Conservation (phyloP, 441 rosid species). For the Dalechampia spathulata region DNA sequence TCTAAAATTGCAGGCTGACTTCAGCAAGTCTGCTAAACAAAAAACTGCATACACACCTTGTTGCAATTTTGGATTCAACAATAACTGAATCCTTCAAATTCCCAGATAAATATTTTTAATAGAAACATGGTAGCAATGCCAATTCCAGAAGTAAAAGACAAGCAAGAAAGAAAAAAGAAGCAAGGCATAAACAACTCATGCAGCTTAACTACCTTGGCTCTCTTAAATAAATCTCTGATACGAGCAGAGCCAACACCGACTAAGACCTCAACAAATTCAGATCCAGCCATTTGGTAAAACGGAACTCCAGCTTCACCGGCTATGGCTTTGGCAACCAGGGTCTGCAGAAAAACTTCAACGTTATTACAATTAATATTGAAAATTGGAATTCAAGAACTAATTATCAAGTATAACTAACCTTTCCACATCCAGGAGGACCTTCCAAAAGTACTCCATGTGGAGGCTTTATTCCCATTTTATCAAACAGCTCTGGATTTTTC, state of each 20-base stretch:
- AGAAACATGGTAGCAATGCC: neutral
- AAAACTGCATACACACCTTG: neutral
- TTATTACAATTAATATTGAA: slow-evolving; percentile 8
- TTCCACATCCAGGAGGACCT: slow-evolving; percentile 97
- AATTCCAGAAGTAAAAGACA: neutral
- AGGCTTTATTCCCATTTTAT: slow-evolving; percentile 90
- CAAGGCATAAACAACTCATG: neutral
- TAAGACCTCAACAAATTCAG: slow-evolving; percentile 93
- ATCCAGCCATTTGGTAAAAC: slow-evolving; percentile 97
- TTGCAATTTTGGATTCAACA: neutral
- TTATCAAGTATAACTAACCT: slow-evolving; percentile 44
- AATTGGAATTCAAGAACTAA: slow-evolving; percentile 8
- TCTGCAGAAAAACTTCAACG: slow-evolving; percentile 37
- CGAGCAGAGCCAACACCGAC: slow-evolving; percentile 99
- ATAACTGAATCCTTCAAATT: slow-evolving; percentile 1
- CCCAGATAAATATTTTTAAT: neutral
- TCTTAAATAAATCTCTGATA: slow-evolving; percentile 90
- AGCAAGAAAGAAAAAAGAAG: slow-evolving; percentile 1
- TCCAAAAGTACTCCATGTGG: slow-evolving; percentile 97
- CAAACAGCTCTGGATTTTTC: slow-evolving; percentile 94
- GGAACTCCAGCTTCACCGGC: slow-evolving; percentile 99
- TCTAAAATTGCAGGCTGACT: slow-evolving; percentile 7
- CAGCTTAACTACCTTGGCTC: slow-evolving; percentile 69
- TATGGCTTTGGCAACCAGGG: slow-evolving; percentile 93
- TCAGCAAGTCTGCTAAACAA: neutral